Evolutionary conservation across 2,329 filamentous ascomycete species (phyloP).

Genomic region (Pseudocercospora musae): DNA sequence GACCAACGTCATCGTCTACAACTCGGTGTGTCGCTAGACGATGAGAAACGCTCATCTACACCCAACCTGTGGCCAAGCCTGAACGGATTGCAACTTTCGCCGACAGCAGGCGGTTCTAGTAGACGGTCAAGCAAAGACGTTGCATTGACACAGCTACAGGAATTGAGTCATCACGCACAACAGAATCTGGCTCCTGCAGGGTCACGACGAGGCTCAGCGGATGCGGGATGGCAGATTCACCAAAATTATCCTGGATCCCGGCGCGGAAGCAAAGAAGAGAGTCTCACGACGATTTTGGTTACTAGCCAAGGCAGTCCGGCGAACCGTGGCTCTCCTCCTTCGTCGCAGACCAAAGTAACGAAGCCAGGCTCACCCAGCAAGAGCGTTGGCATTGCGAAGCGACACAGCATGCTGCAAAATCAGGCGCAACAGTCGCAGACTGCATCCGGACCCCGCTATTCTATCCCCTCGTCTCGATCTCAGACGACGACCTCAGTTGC

Average conservation of each 20-base stretch:
- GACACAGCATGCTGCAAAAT: slow-evolving; percentile 21
- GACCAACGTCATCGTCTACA: slow-evolving; percentile 27
- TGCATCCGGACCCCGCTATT: slow-evolving; percentile 19
- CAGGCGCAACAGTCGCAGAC: slow-evolving; percentile 8
- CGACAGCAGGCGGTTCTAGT: slow-evolving; percentile 25
- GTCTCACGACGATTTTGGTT: slow-evolving; percentile 36
- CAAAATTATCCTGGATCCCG: slow-evolving; percentile 34
- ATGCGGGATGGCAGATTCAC: slow-evolving; percentile 33
- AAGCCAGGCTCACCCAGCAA: slow-evolving; percentile 21
- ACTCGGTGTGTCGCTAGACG: slow-evolving; percentile 19
- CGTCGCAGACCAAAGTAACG: slow-evolving; percentile 17
- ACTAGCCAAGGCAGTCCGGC: slow-evolving; percentile 31
- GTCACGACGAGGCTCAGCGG: slow-evolving; percentile 36
- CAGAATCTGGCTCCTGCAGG: slow-evolving; percentile 25
- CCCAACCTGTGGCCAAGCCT: slow-evolving; percentile 22
- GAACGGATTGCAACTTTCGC: slow-evolving; percentile 22
- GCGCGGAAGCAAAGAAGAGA: slow-evolving; percentile 36
- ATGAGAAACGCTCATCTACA: slow-evolving; percentile 28
- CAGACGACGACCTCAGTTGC: slow-evolving; percentile 35
- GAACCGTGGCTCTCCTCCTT: slow-evolving; percentile 24
- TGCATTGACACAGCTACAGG: slow-evolving; percentile 35
- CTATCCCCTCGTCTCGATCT: slow-evolving; percentile 33
- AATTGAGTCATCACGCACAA: slow-evolving; percentile 31
- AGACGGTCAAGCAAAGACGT: slow-evolving; percentile 38
- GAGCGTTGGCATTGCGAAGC: slow-evolving; percentile 11